A percentile compares a stretch with the other conserved stretches of the same genome.
Conservation (phyloP, 2,329 filamentous ascomycete genomes). For the Cladosporium cucumerinum region DNA sequence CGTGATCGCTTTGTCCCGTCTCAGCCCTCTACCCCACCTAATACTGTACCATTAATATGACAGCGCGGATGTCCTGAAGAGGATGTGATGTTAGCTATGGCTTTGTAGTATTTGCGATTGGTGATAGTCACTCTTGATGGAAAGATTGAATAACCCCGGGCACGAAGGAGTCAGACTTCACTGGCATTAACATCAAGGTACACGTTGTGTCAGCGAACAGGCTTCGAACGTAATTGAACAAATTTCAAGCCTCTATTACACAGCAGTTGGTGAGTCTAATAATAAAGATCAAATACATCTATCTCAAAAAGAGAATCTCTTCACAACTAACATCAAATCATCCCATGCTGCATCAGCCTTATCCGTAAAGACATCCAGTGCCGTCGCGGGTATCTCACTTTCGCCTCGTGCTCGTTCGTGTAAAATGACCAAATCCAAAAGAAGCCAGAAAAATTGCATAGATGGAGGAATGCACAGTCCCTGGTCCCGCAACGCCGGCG, state of each 20-base stretch:
- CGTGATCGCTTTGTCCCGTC: constrained; percentile 4
- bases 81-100: background rate
- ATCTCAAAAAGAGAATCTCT: background rate
- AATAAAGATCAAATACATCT: background rate
- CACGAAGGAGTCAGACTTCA: background rate
- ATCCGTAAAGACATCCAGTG: constrained; percentile 11
- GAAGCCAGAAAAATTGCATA: background rate
- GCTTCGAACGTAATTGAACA: background rate
- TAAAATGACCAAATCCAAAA: background rate
- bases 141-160: background rate
- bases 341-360: background rate
- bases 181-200: background rate
- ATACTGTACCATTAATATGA: background rate
- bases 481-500: constrained; percentile 6
- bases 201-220: background rate
- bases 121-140: background rate
- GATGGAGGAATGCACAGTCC: background rate
- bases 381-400: constrained; percentile 12
- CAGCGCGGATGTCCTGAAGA: background rate
- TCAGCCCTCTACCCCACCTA: background rate
- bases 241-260: background rate
- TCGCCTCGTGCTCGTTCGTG: background rate
- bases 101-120: background rate
- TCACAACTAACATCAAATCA: background rate
- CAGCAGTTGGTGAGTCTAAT: background rate